phyloP scores from a whole-genome alignment of 2,329 filamentous ascomycete species.

The Cadophora gregata region DNA sequence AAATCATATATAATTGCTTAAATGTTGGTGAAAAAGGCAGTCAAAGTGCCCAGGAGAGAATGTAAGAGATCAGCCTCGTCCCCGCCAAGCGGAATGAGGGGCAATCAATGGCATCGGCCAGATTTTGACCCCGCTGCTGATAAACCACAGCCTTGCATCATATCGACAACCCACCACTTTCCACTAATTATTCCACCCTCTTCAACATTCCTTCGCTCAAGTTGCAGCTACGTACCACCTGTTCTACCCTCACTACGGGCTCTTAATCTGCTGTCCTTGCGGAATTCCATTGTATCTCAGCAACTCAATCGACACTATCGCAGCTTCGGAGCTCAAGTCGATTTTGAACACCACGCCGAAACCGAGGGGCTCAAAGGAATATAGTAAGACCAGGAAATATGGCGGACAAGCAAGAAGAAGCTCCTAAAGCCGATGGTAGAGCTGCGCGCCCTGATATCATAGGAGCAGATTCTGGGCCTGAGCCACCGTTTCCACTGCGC shows the following conservation, averaged over 20 bases:
- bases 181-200: not conserved
- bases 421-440: constrained; percentile 12
- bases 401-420: constrained; percentile 13
- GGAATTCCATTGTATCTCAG: not conserved
- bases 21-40: not conserved
- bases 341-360: not conserved
- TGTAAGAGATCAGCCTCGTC: constrained; percentile 8
- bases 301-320: not conserved
- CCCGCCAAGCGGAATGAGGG: constrained; percentile 7
- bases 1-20: too few species aligned
- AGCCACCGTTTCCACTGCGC: constrained; percentile 79
- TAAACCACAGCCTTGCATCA: constrained; percentile 24
- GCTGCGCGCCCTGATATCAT: constrained; percentile 68
- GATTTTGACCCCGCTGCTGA: constrained; percentile 19
- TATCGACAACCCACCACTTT: too few species aligned
- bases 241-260: not conserved
- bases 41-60: too few species aligned
- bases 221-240: not conserved
- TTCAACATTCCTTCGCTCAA: not conserved
- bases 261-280: not conserved
- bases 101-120: constrained; percentile 1
- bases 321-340: not conserved
- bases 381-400: not conserved
- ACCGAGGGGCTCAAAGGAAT: not conserved
- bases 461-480: constrained; percentile 75